Evolutionary conservation across 2,329 filamentous ascomycete genomes (phyloP).

Genomic region (Diaporthe nobilis): DNA sequence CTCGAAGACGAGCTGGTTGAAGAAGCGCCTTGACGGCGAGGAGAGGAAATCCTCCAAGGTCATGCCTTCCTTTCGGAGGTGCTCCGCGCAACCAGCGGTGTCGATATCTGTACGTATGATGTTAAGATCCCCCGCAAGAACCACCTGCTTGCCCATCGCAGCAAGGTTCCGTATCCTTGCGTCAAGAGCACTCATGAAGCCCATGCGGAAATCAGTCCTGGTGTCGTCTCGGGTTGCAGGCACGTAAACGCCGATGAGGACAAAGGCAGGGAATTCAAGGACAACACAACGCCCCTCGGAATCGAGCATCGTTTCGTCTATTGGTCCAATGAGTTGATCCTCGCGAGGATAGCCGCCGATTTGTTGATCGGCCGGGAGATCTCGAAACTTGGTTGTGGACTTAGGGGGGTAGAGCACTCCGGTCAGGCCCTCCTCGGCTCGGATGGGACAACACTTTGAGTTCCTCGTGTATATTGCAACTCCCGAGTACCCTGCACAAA

Average conservation of each 20-base stretch:
- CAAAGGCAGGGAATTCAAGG: conserved; percentile 94
- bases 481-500: conserved; percentile 84
- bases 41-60: conserved; percentile 81
- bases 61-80: conserved; percentile 77
- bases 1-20: conserved; percentile 87
- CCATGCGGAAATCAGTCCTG: conserved; percentile 84
- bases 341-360: conserved; percentile 90
- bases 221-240: conserved; percentile 90
- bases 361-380: conserved; percentile 79
- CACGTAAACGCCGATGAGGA: conserved; percentile 92
- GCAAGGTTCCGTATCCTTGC: conserved; percentile 87
- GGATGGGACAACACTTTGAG: conserved; percentile 85
- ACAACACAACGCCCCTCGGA: conserved; percentile 93
- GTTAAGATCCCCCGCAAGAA: conserved; percentile 92
- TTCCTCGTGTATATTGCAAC: conserved; percentile 97
- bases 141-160: conserved; percentile 84
- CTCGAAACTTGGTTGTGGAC: conserved; percentile 78
- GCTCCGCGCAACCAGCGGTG: conserved; percentile 80
- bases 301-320: conserved; percentile 83
- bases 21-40: conserved; percentile 79
- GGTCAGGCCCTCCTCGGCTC: conserved; percentile 93
- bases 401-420: conserved; percentile 83
- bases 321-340: conserved; percentile 72
- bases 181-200: conserved; percentile 86
- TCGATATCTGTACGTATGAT: conserved; percentile 80